A percentile compares a stretch with the other conserved stretches of the same genome.
Evolutionary conservation across 2,329 filamentous ascomycete genomes (phyloP).

Genomic region (Ceratocystis cubensis): DNA sequence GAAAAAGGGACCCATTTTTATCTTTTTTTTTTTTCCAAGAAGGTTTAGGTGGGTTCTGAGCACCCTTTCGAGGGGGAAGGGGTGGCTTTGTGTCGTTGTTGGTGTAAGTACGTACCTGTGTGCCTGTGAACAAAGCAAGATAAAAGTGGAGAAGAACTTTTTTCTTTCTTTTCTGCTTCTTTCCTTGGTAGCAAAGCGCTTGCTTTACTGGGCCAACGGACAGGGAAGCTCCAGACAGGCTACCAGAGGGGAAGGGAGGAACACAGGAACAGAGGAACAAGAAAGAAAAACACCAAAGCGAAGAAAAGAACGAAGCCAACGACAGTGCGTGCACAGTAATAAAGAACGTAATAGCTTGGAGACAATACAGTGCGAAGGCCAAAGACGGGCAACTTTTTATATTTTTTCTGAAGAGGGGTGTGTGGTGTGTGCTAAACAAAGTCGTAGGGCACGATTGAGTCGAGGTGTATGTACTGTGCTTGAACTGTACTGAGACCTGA

Average conservation of each 20-base stretch:
- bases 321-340: background rate
- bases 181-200: background rate
- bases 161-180: background rate
- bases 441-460: no score
- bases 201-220: constrained; percentile 10
- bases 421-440: background rate
- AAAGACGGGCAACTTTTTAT: background rate
- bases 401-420: background rate
- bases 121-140: background rate
- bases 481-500: no score
- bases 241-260: background rate
- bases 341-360: background rate
- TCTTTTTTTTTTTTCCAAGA: no score
- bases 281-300: background rate
- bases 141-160: background rate
- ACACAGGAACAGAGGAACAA: background rate
- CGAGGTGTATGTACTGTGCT: no score
- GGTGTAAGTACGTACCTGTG: background rate
- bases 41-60: background rate
- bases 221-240: background rate
- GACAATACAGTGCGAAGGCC: background rate
- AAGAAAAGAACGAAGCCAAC: background rate
- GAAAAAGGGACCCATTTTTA: constrained; percentile 9
- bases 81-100: background rate
- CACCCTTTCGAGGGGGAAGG: background rate